Base-by-base conservation (phyloP, 2,329 filamentous ascomycete species). In the Zelopaecilomyces penicillatus region DNA sequence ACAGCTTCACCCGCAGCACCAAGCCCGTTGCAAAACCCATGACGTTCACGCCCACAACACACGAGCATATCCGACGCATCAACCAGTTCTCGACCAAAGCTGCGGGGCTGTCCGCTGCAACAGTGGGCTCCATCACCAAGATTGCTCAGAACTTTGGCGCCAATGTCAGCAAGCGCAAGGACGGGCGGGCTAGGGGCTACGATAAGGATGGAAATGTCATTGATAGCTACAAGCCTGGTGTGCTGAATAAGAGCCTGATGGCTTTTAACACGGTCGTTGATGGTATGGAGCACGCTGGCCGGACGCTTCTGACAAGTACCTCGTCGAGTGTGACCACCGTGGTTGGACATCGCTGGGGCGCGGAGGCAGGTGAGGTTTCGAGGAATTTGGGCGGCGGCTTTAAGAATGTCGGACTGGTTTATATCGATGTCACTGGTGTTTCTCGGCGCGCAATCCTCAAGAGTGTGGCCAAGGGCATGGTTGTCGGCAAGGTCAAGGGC, bases 321-420 rank as follows among this genome's bases (percentile, higher is more conserved):
- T 84, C 87, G 4, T 74, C 76, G 1, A 89, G 91, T n/a, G 85
- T 91, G 27, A 88, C 81, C 32, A 87, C 83, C 1, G 83, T 96
- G 42, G 87, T 97, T 3, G 78, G 82, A n/a, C 93, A 97, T 65
- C 83, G 81, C 50, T 98, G 90, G 70, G 93, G 93, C 4, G 60
- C 76, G 1, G 88, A 98, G 65, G 93, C 93, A 0, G 87, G 89
- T 11, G 75, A 82, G 32, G 73, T 97, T 11, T 83, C 88, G 2
- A 74, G 75, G 36, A 75, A 86, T 43, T 65, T 98, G 19, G 86
- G 88, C 1, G 83, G 87, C 5, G 91, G 90, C 27, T 82, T 96
- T 57, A 95, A 93, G 74, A 98, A 97, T 53, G 93, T 97, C 6
- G 93, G 90, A 5, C 74, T 98, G 29, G 93, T 98, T 30, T 98